phyloP scores from a whole-genome alignment of 139 green algal species.

The Zygnema cylindricum region DNA sequence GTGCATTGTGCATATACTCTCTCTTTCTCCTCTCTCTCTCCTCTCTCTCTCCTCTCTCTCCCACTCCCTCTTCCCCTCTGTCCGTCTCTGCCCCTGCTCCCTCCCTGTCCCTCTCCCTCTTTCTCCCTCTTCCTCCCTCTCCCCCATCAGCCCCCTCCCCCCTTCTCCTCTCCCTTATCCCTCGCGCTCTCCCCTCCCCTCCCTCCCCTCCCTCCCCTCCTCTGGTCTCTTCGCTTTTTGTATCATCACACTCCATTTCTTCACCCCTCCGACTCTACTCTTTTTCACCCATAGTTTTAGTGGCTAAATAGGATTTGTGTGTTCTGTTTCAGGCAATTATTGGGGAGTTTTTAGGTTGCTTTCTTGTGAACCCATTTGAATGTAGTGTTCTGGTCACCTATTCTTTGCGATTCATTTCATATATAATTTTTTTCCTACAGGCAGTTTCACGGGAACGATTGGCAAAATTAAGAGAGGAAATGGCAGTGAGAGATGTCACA shows the following conservation, averaged over 20 bases:
- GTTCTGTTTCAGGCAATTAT: no score
- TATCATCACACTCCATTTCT: no score
- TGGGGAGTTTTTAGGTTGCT: no score
- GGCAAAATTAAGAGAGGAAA: conserved; percentile 7
- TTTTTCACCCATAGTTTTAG: no score
- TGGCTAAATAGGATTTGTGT: no score
- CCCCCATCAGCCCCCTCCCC: not conserved
- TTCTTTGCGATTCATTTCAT: no score
- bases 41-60: not conserved
- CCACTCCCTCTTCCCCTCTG: not conserved
- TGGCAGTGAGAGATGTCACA: conserved; percentile 7
- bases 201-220: no score
- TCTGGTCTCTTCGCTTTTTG: no score
- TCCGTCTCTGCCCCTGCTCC: not conserved
- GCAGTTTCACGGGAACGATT: not conserved
- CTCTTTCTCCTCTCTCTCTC: not conserved
- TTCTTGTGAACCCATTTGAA: no score
- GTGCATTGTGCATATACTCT: not conserved
- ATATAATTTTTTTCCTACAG: not conserved
- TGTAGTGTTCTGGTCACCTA: no score
- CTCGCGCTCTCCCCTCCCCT: not conserved
- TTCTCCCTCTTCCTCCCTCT: not conserved
- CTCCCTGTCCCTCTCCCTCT: not conserved
- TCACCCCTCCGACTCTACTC: no score
- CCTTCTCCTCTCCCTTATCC: not conserved